Percentiles rank a stretch among this genome's conserved stretches.
These are phyloP conservation scores for Calcarisporium arbuscula DNA, from an alignment of 2,329 filamentous ascomycete species.

Conservation along the genomic window DNA sequence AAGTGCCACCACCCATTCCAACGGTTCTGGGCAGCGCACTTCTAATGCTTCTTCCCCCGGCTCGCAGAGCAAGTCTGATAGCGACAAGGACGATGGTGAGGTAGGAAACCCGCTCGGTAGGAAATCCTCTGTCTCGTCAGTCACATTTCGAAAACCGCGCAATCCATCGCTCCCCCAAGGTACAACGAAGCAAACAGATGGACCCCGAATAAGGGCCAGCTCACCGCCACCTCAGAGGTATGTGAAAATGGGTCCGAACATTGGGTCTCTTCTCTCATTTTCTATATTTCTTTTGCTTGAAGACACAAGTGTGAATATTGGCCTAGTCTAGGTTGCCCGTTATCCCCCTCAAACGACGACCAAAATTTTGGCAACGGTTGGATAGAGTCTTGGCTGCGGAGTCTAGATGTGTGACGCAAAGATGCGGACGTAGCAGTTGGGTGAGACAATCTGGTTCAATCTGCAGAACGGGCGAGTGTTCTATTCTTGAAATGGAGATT, in stretches of 20 bases:
- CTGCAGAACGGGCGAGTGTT: conserved; percentile 1
- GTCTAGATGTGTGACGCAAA: too few relatives aligned
- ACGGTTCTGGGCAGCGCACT: too few relatives aligned
- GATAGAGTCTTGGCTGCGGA: too few relatives aligned
- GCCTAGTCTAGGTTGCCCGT: too few relatives aligned
- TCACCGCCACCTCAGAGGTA: conserved; percentile 47
- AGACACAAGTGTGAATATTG: too few relatives aligned
- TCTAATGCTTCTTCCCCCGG: too few relatives aligned
- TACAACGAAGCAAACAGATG: conserved; percentile 36
- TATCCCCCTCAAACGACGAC: too few relatives aligned
- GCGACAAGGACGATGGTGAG: too few relatives aligned
- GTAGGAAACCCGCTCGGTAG: conserved; percentile 8
- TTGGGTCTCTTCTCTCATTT: background rate
- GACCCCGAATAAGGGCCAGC: conserved; percentile 34
- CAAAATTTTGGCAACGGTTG: too few relatives aligned
- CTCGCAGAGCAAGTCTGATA: too few relatives aligned
- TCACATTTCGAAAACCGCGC: conserved; percentile 38
- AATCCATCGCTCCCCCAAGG: conserved; percentile 44
- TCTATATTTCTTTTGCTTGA: conserved; percentile 3
- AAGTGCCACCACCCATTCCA: too few relatives aligned
- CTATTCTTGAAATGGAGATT: background rate
- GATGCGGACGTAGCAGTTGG: conserved; percentile 2
- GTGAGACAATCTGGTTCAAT: conserved; percentile 6
- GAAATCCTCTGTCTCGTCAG: conserved; percentile 26
- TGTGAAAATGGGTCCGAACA: conserved; percentile 7